Base-by-base conservation (phyloP, 164 flowering plant genomes). In the Annona squamosa region DNA sequence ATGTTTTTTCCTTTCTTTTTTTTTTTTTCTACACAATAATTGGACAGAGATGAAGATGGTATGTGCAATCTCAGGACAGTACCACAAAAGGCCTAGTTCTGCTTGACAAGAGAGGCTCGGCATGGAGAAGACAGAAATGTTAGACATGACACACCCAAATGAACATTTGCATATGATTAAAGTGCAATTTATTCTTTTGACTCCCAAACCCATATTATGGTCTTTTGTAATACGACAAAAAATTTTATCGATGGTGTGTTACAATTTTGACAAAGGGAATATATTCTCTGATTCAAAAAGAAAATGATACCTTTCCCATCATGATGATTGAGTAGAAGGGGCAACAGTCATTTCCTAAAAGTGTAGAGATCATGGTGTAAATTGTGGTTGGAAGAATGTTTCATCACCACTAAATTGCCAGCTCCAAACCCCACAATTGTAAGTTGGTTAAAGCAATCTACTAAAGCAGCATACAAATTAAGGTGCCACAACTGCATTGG, bases 341-440 rank as follows among this genome's bases (percentile, higher is more conserved):
- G 70, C 46, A 17, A 18, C 9, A 68, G 52, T 66, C n/a, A 66
- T 66, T 66, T 68, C 26, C 46, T n/a, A 68, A 56, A 13, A 48
- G 37, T 18, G 43, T 69, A 56, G 61, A 69, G 17, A 37, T 48
- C 62, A 3, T 52, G 26, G 62, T 48, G 19, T n/a, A n/a, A 46
- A n/a, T 2, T 2, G 19, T 2, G 12, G 68, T 37, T 41, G 46
- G 26, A 68, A n/a, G 19, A 46, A 46, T 46, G 17, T 68, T 46
- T 52, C 59, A 9, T 10, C 59, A 3, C 59, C 59, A 10, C 13
- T 52, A 52, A 52, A 52, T 52, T 52, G 59, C 13, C 13, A 52
- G 59, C 17, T 7, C 59, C 59, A 52, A 26, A 52, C 17, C 57
- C 13, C 57, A 48, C 57, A 48, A 48, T 7, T 12, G 12, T 12